These are phyloP conservation scores for Rubia tinctorum DNA, from an alignment of 305 asterid genomes.

Conservation along the genomic window DNA sequence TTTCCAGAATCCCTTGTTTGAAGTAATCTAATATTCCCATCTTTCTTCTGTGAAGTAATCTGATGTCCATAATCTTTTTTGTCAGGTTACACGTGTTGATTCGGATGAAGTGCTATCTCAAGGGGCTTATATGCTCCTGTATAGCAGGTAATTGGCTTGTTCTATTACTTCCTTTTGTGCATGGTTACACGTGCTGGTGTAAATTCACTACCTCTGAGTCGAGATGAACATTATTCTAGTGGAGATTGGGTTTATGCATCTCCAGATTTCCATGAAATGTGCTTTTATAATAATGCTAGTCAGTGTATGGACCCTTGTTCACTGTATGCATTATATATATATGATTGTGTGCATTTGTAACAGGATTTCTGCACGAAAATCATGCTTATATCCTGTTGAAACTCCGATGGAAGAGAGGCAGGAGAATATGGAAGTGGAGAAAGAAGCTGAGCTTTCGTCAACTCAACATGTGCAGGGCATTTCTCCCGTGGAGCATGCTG, in stretches of 20 bases:
- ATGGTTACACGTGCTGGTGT: background rate
- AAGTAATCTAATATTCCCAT: background rate
- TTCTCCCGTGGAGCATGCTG: conserved; percentile 27
- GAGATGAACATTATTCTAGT: background rate
- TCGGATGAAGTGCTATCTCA: conserved; percentile 91
- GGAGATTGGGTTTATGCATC: background rate
- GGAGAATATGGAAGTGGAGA: conserved; percentile 24
- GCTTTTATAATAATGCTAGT: background rate
- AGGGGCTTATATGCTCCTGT: conserved; percentile 96
- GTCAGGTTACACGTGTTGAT: conserved; percentile 64
- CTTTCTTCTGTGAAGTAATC: background rate
- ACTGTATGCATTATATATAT: conserved; percentile 1
- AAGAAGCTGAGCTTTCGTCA: conserved; percentile 33
- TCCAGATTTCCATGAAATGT: background rate
- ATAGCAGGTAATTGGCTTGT: conserved; percentile 63
- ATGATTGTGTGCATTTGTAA: conserved; percentile 8
- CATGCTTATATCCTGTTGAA: conserved; percentile 57
- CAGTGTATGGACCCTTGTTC: background rate
- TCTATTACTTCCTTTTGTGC: background rate
- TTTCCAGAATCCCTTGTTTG: background rate
- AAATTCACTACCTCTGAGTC: background rate
- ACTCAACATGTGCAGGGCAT: conserved; percentile 31
- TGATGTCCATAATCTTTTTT: background rate
- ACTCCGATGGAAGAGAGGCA: conserved; percentile 37
- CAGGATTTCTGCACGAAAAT: conserved; percentile 62